Evolutionary conservation across 768 basidiomycete genomes (phyloP).

Genomic region (Xerocomellus chrysenteron): DNA sequence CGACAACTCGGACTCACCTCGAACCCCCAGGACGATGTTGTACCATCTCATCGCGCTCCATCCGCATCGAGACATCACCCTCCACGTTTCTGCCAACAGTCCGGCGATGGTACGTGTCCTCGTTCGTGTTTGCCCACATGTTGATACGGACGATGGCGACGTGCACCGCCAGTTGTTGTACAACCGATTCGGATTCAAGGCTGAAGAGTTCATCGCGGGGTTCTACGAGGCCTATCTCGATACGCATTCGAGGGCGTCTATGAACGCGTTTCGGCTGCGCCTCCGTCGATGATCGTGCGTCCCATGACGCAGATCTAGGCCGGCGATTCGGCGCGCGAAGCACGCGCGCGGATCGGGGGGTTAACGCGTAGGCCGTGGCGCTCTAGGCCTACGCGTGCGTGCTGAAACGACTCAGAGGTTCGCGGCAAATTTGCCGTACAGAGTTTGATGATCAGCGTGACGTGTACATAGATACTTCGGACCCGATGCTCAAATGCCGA

Average conservation of each 20-base stretch:
- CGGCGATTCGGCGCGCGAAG: background rate
- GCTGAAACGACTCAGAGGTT: background rate
- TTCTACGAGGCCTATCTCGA: conserved; percentile 83
- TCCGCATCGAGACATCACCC: conserved; percentile 72
- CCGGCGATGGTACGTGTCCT: conserved; percentile 62
- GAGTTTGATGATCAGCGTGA: too few relatives aligned
- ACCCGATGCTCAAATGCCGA: background rate
- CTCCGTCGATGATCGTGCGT: conserved; percentile 50
- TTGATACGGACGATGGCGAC: background rate
- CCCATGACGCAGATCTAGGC: background rate
- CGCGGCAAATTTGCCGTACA: background rate
- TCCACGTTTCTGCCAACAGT: conserved; percentile 81
- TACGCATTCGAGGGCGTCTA: conserved; percentile 64
- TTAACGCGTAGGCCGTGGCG: background rate
- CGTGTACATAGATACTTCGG: background rate
- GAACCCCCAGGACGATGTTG: conserved; percentile 59
- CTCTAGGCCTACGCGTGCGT: background rate
- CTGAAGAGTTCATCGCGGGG: conserved; percentile 78
- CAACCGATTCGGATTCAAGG: conserved; percentile 86
- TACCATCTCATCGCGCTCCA: conserved; percentile 72
- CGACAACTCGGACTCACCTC: background rate
- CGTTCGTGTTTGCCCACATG: background rate
- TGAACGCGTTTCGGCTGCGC: conserved; percentile 77
- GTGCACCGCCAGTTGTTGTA: conserved; percentile 57
- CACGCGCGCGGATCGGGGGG: background rate